Conservation (phyloP, 2,329 filamentous ascomycete species). For the Ceratocystis cacaofunesta region DNA sequence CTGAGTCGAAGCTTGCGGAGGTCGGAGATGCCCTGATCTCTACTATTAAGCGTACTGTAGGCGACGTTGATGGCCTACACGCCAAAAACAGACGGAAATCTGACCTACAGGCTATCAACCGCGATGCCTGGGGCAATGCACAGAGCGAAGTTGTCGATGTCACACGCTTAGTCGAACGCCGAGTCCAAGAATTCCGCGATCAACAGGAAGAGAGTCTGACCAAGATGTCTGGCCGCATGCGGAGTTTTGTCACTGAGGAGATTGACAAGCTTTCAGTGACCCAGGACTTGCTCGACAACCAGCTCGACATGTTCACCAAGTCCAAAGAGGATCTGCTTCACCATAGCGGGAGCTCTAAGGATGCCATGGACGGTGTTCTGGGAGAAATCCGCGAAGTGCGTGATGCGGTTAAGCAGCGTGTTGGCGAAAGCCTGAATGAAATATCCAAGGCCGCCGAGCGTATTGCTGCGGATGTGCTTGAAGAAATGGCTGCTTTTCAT, state of each 20-base stretch:
- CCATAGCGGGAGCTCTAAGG: conserved; percentile 54
- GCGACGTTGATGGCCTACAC: conserved; percentile 66
- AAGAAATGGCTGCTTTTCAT: conserved; percentile 13
- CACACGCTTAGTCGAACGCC: conserved; percentile 60
- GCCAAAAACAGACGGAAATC: conserved; percentile 78
- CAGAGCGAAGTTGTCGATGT: conserved; percentile 62
- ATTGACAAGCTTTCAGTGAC: conserved; percentile 47
- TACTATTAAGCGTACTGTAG: conserved; percentile 62
- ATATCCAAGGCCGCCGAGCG: conserved; percentile 11
- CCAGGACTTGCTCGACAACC: conserved; percentile 54
- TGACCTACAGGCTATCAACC: conserved; percentile 67
- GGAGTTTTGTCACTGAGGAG: conserved; percentile 47
- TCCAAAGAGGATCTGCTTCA: conserved; percentile 54
- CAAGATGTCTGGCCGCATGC: conserved; percentile 55
- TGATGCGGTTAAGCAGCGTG: conserved; percentile 57
- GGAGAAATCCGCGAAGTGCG: conserved; percentile 59
- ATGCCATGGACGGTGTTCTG: conserved; percentile 80
- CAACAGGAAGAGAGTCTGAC: conserved; percentile 59
- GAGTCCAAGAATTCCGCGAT: conserved; percentile 55
- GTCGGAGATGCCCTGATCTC: conserved; percentile 64
- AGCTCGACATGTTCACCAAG: conserved; percentile 50
- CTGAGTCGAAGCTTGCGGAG: conserved; percentile 59
- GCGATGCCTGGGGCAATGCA: conserved; percentile 61
- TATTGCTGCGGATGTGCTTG: conserved; percentile 13
- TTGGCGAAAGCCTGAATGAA: conserved; percentile 12